These are phyloP conservation scores for Fraxinus greggii DNA, from an alignment of 305 asterid genomes.

Conservation along the genomic window DNA sequence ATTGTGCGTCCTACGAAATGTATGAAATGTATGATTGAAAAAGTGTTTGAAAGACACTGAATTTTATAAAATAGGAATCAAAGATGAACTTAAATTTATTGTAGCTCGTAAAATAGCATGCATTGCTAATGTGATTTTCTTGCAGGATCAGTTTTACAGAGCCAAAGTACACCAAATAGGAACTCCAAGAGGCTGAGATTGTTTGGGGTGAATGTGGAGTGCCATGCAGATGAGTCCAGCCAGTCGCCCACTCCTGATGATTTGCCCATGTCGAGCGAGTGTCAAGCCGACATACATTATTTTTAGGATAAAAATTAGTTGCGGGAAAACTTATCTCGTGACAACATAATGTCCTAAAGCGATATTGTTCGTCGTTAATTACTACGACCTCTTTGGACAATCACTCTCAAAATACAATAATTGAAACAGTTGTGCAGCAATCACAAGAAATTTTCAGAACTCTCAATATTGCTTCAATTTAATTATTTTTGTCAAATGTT, in stretches of 20 bases:
- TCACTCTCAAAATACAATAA: background rate
- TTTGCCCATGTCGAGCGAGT: slow-evolving; percentile 37
- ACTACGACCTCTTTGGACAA: too few relatives aligned
- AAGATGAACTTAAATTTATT: background rate
- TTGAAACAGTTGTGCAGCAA: too few relatives aligned
- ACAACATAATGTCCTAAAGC: background rate
- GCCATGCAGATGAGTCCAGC: slow-evolving; percentile 36
- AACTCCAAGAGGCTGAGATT: slow-evolving; percentile 48
- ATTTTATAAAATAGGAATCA: background rate
- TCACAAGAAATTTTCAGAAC: background rate
- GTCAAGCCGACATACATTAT: slow-evolving; percentile 12
- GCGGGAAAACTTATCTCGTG: background rate
- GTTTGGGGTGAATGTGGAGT: slow-evolving; percentile 66
- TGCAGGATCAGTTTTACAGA: slow-evolving; percentile 28
- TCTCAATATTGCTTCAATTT: background rate
- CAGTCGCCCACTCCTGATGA: slow-evolving; percentile 30
- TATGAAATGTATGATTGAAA: background rate
- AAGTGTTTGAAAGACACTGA: background rate
- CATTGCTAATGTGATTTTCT: background rate
- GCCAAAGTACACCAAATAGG: slow-evolving; percentile 33
- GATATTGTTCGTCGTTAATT: background rate
- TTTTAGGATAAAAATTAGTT: background rate
- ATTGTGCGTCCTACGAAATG: background rate
- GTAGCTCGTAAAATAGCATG: background rate
- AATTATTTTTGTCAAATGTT: background rate